phyloP scores from a whole-genome alignment of 2,329 filamentous ascomycete species.

The Fusarium albidum region DNA sequence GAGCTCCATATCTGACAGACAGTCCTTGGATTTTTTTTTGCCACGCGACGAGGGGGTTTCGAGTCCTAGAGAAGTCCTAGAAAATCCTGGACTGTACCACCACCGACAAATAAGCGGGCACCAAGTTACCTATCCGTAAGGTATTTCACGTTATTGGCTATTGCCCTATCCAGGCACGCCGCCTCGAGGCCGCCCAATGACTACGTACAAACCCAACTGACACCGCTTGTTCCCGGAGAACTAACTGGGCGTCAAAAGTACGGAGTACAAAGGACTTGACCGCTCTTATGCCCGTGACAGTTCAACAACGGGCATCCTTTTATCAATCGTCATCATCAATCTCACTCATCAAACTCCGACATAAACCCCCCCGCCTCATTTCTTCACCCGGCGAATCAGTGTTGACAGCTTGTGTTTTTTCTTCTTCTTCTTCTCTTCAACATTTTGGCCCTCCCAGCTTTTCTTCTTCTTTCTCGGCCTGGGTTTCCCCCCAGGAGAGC shows the following conservation, averaged over 20 bases:
- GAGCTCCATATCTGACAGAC: too few species aligned
- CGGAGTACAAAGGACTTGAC: slow-evolving; percentile 22
- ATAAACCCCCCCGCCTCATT: slow-evolving; percentile 8
- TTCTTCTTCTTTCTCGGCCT: too few species aligned
- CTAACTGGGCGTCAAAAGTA: slow-evolving; percentile 12
- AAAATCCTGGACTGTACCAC: neutral
- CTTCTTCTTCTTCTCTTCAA: too few species aligned
- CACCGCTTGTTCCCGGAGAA: slow-evolving; percentile 15
- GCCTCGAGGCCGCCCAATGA: neutral
- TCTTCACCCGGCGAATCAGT: slow-evolving; percentile 22
- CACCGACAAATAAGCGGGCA: too few species aligned
- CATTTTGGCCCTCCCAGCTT: too few species aligned
- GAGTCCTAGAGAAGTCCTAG: slow-evolving; percentile 12
- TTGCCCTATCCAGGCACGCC: slow-evolving; percentile 2
- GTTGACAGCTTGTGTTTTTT: neutral
- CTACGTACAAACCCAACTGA: slow-evolving; percentile 24
- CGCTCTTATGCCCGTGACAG: slow-evolving; percentile 6
- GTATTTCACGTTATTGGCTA: too few species aligned
- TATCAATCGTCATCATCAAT: slow-evolving; percentile 27
- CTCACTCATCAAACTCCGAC: slow-evolving; percentile 18
- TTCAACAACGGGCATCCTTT: slow-evolving; percentile 16
- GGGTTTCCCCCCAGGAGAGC: too few species aligned
- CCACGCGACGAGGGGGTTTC: slow-evolving; percentile 2
- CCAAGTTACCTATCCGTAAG: too few species aligned
- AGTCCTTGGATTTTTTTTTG: slow-evolving; percentile 1